Evolutionary conservation across 2,329 filamentous ascomycete genomes (phyloP).

Genomic region (Aspergillaceae sp.): DNA sequence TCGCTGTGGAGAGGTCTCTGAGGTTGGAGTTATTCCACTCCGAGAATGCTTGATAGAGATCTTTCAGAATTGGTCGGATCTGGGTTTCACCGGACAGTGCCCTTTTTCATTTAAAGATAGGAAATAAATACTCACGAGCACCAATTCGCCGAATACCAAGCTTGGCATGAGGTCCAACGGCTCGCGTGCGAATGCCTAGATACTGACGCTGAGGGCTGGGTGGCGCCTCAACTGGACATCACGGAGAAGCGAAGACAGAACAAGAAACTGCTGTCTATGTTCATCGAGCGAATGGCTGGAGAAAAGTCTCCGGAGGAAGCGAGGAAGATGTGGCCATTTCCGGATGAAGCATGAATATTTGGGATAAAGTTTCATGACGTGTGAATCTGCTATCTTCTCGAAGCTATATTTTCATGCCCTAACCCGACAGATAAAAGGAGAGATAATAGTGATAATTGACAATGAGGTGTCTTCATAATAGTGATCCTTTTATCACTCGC

Average conservation of each 20-base stretch:
- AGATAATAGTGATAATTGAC: too few relatives aligned
- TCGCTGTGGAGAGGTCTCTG: slow-evolving; percentile 20
- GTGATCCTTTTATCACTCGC: too few relatives aligned
- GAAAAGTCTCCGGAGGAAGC: slow-evolving; percentile 13
- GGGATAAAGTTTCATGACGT: too few relatives aligned
- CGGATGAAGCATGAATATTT: neutral
- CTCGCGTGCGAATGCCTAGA: slow-evolving; percentile 21
- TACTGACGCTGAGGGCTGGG: slow-evolving; percentile 30
- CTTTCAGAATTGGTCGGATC: slow-evolving; percentile 16
- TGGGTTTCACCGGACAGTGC: slow-evolving; percentile 17
- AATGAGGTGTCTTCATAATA: too few relatives aligned
- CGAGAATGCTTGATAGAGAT: slow-evolving; percentile 26
- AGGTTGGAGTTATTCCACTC: slow-evolving; percentile 23
- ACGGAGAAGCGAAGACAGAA: slow-evolving; percentile 17
- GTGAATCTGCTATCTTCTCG: too few relatives aligned
- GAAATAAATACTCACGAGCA: slow-evolving; percentile 20
- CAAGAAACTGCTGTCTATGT: slow-evolving; percentile 15
- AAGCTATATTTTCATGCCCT: too few relatives aligned
- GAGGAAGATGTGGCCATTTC: slow-evolving; percentile 15
- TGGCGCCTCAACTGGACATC: slow-evolving; percentile 19
- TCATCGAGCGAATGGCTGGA: slow-evolving; percentile 9
- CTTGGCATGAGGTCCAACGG: slow-evolving; percentile 16
- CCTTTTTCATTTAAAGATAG: slow-evolving; percentile 21
- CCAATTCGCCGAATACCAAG: slow-evolving; percentile 23
- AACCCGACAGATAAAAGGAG: too few relatives aligned